phyloP scores from a whole-genome alignment of 495 filamentous ascomycete species.

The Mycothermus thermophilus region DNA sequence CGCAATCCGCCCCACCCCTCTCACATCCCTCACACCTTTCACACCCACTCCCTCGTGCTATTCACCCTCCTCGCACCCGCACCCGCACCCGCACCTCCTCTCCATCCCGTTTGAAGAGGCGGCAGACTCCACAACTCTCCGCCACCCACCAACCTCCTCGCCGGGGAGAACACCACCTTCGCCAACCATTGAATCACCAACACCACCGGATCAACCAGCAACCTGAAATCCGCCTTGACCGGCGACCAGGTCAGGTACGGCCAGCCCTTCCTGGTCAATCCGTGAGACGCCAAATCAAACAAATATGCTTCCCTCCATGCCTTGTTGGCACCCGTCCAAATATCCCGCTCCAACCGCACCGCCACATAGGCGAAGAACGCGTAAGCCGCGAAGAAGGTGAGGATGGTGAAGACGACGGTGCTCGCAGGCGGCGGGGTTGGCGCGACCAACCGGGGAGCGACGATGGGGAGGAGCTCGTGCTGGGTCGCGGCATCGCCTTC shows the following conservation, averaged over 20 bases:
- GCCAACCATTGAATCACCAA: not conserved
- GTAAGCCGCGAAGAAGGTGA: not conserved
- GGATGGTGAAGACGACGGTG: constrained; percentile 2
- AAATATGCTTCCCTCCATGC: constrained; percentile 10
- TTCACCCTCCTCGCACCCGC: too few relatives aligned
- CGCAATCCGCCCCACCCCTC: too few relatives aligned
- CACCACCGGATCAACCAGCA: constrained; percentile 3
- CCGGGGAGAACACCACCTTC: not conserved
- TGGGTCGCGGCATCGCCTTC: too few relatives aligned
- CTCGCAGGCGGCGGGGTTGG: not conserved
- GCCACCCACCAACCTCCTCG: not conserved
- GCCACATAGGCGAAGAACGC: constrained; percentile 7
- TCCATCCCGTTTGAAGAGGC: too few relatives aligned
- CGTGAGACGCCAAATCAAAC: constrained; percentile 1
- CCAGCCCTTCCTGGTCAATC: not conserved
- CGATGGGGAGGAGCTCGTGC: too few relatives aligned
- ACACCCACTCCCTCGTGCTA: too few relatives aligned
- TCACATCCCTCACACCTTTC: too few relatives aligned
- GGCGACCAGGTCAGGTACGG: constrained; percentile 9
- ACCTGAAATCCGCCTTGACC: constrained; percentile 6
- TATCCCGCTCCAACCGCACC: constrained; percentile 7
- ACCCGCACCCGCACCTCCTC: too few relatives aligned
- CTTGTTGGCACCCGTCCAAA: constrained; percentile 9
- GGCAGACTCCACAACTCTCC: not conserved
- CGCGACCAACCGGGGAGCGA: not conserved